A percentile compares a stretch with the other conserved stretches of the same genome.
Evolutionary conservation across 2,329 filamentous ascomycete species (phyloP).

Genomic region (Aschersonia sp.): DNA sequence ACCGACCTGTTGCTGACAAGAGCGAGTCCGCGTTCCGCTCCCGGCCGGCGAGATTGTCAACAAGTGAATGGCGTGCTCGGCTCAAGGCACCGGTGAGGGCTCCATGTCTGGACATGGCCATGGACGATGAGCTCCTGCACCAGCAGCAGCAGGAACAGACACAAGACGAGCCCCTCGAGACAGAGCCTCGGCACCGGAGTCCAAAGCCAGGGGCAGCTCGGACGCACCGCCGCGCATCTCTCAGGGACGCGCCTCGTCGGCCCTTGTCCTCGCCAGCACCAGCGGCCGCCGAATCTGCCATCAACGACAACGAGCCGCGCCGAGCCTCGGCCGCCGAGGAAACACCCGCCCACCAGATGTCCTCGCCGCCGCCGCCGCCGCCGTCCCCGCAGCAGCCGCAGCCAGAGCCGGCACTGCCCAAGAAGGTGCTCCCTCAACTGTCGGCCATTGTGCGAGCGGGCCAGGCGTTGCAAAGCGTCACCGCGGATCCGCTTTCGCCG

Average conservation of each 20-base stretch:
- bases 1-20: too few relatives aligned
- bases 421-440: slow-evolving; percentile 26
- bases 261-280: too few relatives aligned
- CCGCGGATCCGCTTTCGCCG: slow-evolving; percentile 43
- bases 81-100: too few relatives aligned
- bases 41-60: too few relatives aligned
- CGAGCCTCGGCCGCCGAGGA: slow-evolving; percentile 8
- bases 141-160: neutral
- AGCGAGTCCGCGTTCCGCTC: too few relatives aligned
- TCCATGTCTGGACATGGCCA: slow-evolving; percentile 4
- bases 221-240: too few relatives aligned
- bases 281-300: too few relatives aligned
- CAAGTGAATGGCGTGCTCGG: too few relatives aligned
- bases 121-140: slow-evolving; percentile 4
- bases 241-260: too few relatives aligned
- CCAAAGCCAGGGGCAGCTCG: too few relatives aligned
- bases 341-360: slow-evolving; percentile 18
- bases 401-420: slow-evolving; percentile 15
- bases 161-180: neutral
- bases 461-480: slow-evolving; percentile 39
- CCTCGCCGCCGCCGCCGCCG: slow-evolving; percentile 16
- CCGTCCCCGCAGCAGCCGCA: slow-evolving; percentile 21
- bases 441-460: slow-evolving; percentile 45
- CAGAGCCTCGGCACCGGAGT: neutral
- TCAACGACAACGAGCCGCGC: neutral